These are phyloP conservation scores for Sechiopsis laciniata DNA, from an alignment of 306 rosid genomes.

Conservation along the genomic window DNA sequence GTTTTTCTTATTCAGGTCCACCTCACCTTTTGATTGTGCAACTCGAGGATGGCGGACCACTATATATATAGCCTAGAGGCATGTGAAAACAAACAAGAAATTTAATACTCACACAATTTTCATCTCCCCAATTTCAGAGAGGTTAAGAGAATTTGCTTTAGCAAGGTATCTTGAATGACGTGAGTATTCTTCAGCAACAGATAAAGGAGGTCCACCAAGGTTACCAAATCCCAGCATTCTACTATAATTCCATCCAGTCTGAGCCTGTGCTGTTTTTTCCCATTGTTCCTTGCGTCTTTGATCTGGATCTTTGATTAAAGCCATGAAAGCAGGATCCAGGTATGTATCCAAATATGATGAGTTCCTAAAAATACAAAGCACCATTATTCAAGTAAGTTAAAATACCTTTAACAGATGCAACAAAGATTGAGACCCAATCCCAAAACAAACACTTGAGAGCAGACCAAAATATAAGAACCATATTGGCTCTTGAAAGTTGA, in stretches of 20 bases:
- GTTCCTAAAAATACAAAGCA: conserved; percentile 43
- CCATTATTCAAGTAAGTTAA: neutral
- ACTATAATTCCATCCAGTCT: conserved; percentile 69
- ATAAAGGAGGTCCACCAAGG: conserved; percentile 69
- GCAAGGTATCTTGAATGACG: conserved; percentile 96
- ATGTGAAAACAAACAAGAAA: conserved; percentile 22
- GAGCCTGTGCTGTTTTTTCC: conserved; percentile 94
- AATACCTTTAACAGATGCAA: neutral
- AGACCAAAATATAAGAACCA: neutral
- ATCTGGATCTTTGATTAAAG: conserved; percentile 96
- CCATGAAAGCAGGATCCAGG: conserved; percentile 99
- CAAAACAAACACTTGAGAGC: neutral
- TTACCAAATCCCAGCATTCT: conserved; percentile 87
- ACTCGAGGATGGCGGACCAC: neutral
- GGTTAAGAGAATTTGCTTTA: conserved; percentile 83
- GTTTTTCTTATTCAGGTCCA: neutral
- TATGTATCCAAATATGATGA: conserved; percentile 68
- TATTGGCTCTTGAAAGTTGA: neutral
- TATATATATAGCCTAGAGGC: conserved; percentile 8
- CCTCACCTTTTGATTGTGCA: neutral
- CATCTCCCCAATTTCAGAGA: conserved; percentile 95
- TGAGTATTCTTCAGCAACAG: conserved; percentile 90
- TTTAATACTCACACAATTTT: conserved; percentile 65
- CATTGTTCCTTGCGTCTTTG: conserved; percentile 92
- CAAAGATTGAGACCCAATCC: neutral